Percentiles rank a stretch among this genome's conserved stretches.
These are phyloP conservation scores for Porcisia hertigi DNA, from an alignment of 208 protist species.

Conservation along the genomic window DNA sequence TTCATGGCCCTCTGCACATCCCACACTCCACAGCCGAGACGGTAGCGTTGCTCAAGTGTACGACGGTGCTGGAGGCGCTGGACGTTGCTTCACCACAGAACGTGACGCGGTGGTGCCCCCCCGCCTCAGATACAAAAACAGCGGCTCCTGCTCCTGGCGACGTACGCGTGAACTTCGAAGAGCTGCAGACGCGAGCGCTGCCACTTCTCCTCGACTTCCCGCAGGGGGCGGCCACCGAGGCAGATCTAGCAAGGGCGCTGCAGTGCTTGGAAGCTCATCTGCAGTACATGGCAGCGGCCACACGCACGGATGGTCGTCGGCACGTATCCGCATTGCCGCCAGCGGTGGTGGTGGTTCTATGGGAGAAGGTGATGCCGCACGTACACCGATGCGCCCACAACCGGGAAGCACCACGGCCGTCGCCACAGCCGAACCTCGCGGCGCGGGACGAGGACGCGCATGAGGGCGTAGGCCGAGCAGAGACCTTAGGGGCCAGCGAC, in stretches of 20 bases:
- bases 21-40: constrained; percentile 14
- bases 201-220: constrained; percentile 14
- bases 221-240: background rate
- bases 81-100: constrained; percentile 2
- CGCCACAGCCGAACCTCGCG: background rate
- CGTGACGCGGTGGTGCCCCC: background rate
- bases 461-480: background rate
- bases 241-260: background rate
- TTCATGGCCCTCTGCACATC: background rate
- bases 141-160: background rate
- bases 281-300: constrained; percentile 9
- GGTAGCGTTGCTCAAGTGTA: constrained; percentile 7
- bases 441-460: background rate
- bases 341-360: constrained; percentile 53
- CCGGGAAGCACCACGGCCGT: background rate
- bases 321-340: constrained; percentile 57
- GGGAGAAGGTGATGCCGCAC: constrained; percentile 37
- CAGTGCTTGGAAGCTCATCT: constrained; percentile 20
- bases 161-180: constrained; percentile 10
- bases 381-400: constrained; percentile 16
- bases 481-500: background rate
- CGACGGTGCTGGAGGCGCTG: constrained; percentile 21
- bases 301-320: constrained; percentile 40
- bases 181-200: constrained; percentile 13
- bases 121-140: background rate